These are phyloP conservation scores for Gremmenia infestans DNA, from an alignment of 2,329 filamentous ascomycete genomes.

Conservation along the genomic window DNA sequence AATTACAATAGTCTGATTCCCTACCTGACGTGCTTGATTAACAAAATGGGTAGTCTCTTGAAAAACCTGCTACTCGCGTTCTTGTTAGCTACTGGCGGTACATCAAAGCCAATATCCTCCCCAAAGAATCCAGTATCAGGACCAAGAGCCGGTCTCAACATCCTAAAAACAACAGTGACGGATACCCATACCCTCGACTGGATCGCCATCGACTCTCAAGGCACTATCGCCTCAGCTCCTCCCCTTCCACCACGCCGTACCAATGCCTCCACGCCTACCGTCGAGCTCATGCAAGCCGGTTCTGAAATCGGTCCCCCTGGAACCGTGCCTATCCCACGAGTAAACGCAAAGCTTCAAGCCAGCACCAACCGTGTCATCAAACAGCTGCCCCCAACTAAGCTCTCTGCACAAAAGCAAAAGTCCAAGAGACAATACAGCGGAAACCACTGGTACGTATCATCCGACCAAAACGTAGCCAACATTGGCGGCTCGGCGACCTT, in stretches of 20 bases:
- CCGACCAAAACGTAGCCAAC: slow-evolving; percentile 5
- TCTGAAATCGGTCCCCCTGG: slow-evolving; percentile 10
- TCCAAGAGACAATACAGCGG: slow-evolving; percentile 6
- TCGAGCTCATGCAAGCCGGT: slow-evolving; percentile 6
- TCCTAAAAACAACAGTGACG: slow-evolving; percentile 9
- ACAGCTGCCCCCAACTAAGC: background rate
- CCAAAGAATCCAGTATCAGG: slow-evolving; percentile 1
- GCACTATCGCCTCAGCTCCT: slow-evolving; percentile 10
- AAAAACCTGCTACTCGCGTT: background rate
- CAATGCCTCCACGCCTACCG: slow-evolving; percentile 1
- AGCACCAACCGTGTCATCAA: background rate
- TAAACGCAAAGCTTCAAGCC: slow-evolving; percentile 1
- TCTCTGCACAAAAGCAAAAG: background rate
- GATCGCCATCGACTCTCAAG: slow-evolving; percentile 12
- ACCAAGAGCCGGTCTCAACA: slow-evolving; percentile 3
- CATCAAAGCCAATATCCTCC: slow-evolving; percentile 1
- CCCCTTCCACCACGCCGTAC: background rate
- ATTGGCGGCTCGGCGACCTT: slow-evolving; percentile 12
- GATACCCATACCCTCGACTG: slow-evolving; percentile 14
- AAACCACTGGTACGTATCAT: slow-evolving; percentile 11
- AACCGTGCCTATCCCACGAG: slow-evolving; percentile 12
- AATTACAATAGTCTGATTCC: background rate
- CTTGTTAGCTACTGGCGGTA: background rate
- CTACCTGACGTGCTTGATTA: background rate
- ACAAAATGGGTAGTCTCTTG: background rate